Conservation (phyloP, 73 alveolate species). For the Blepharisma stoltei region DNA sequence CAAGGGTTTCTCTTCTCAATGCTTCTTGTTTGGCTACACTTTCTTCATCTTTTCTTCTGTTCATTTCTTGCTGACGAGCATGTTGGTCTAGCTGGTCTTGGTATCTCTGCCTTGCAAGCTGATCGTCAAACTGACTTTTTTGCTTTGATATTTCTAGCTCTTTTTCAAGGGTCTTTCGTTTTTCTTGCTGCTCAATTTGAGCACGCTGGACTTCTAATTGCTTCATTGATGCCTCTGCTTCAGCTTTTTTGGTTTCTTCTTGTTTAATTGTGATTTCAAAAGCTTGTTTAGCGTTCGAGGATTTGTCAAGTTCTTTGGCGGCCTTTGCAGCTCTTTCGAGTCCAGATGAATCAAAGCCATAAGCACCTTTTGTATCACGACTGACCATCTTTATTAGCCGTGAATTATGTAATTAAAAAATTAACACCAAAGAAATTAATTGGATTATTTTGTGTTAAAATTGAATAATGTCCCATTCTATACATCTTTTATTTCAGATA, state of each 20-base stretch:
- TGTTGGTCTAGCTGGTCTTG: constrained; percentile 55
- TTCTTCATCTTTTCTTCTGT: constrained; percentile 62
- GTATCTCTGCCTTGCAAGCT: constrained; percentile 59
- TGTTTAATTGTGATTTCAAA: constrained; percentile 64
- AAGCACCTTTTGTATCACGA: constrained; percentile 42
- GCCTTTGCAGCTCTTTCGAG: constrained; percentile 83
- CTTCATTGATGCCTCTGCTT: constrained; percentile 43
- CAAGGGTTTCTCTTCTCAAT: constrained; percentile 56
- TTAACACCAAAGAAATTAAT: too few relatives aligned
- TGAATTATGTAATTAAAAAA: too few relatives aligned
- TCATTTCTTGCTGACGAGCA: constrained; percentile 57
- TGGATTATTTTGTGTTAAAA: too few relatives aligned
- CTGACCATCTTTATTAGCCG: background rate
- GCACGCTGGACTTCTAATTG: constrained; percentile 51
- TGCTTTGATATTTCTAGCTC: constrained; percentile 68
- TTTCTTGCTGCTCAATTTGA: constrained; percentile 54
- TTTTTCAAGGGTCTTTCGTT: constrained; percentile 57
- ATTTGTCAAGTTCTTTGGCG: constrained; percentile 61
- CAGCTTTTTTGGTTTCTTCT: constrained; percentile 67
- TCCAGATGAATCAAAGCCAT: constrained; percentile 82
- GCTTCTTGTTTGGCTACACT: constrained; percentile 54
- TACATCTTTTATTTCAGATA: too few relatives aligned
- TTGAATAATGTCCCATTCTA: too few relatives aligned
- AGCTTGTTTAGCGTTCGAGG: constrained; percentile 65
- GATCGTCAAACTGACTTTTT: constrained; percentile 62